phyloP scores from a whole-genome alignment of 2,329 filamentous ascomycete species.

The Sporothrix curviconia region DNA sequence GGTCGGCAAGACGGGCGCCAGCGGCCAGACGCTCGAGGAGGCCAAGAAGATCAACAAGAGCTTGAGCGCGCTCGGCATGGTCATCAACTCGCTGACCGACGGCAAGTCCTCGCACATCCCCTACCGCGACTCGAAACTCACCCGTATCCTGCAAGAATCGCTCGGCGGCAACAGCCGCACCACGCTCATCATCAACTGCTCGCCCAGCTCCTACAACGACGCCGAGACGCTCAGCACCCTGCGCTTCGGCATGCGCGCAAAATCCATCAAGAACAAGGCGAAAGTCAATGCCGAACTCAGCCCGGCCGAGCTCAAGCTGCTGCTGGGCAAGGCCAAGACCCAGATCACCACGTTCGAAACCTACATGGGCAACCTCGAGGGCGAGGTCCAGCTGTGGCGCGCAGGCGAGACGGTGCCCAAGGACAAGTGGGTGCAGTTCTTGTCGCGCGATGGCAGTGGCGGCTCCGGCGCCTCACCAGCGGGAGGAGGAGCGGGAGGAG shows the following conservation, averaged over 20 bases:
- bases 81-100: conserved; percentile 95
- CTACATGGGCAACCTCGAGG: conserved; percentile 77
- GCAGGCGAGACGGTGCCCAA: conserved; percentile 80
- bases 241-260: conserved; percentile 90
- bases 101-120: conserved; percentile 95
- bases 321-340: conserved; percentile 86
- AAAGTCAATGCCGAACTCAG: conserved; percentile 99
- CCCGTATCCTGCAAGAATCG: conserved; percentile 92
- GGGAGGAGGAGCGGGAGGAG: conserved; percentile 35
- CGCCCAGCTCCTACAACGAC: conserved; percentile 98
- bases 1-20: conserved; percentile 96
- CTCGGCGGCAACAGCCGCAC: conserved; percentile 96
- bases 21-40: conserved; percentile 93
- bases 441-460: conserved; percentile 47
- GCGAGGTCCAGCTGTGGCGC: conserved; percentile 82
- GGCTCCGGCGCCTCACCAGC: conserved; percentile 19
- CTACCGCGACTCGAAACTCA: conserved; percentile 96
- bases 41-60: conserved; percentile 99
- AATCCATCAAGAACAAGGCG: conserved; percentile 99
- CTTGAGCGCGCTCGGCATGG: conserved; percentile 95
- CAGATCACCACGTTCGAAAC: conserved; percentile 83
- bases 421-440: conserved; percentile 74
- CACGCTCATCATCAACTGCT: conserved; percentile 98
- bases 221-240: conserved; percentile 87
- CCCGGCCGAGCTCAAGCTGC: conserved; percentile 84